Percentiles rank a stretch among this genome's conserved stretches.
phyloP scores from a whole-genome alignment of 1,284 basidiomycete genomes.

The Cutaneotrichosporon daszewskae region DNA sequence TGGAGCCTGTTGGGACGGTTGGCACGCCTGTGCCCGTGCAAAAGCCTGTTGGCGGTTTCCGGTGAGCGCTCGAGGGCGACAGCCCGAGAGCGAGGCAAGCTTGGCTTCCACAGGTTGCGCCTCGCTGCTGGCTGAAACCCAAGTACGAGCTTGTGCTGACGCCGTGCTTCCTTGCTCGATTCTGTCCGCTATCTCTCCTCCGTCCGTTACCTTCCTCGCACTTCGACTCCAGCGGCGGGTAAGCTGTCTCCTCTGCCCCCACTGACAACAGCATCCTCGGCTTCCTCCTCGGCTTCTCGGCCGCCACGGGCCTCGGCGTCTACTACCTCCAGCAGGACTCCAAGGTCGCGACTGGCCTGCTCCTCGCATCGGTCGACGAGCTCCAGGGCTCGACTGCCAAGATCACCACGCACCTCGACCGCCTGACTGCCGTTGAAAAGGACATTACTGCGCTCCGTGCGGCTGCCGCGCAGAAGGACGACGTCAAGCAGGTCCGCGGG shows the following conservation, averaged over 20 bases:
- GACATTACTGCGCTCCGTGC: constrained; percentile 71
- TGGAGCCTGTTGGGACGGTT: constrained; percentile 54
- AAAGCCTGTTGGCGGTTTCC: constrained; percentile 72
- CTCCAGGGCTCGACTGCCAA: constrained; percentile 73
- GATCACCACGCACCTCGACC: constrained; percentile 75
- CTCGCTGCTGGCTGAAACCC: background rate
- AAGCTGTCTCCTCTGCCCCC: constrained; percentile 33
- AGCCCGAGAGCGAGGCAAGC: background rate
- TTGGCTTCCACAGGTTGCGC: background rate
- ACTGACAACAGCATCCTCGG: constrained; percentile 63
- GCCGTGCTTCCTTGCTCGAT: background rate
- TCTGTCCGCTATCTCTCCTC: background rate
- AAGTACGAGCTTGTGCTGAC: background rate
- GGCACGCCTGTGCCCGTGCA: constrained; percentile 57
- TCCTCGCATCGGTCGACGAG: constrained; percentile 81
- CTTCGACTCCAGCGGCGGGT: constrained; percentile 60
- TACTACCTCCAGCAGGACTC: constrained; percentile 87
- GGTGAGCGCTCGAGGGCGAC: constrained; percentile 21
- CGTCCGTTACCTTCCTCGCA: background rate
- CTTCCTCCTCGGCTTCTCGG: constrained; percentile 57
- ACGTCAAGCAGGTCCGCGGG: constrained; percentile 63
- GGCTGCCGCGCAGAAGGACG: constrained; percentile 66
- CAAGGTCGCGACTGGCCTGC: constrained; percentile 71
- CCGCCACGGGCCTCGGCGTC: constrained; percentile 56
- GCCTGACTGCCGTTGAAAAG: constrained; percentile 82